Conservation (phyloP, 495 filamentous ascomycete species). For the Venustampulla echinocandica region DNA sequence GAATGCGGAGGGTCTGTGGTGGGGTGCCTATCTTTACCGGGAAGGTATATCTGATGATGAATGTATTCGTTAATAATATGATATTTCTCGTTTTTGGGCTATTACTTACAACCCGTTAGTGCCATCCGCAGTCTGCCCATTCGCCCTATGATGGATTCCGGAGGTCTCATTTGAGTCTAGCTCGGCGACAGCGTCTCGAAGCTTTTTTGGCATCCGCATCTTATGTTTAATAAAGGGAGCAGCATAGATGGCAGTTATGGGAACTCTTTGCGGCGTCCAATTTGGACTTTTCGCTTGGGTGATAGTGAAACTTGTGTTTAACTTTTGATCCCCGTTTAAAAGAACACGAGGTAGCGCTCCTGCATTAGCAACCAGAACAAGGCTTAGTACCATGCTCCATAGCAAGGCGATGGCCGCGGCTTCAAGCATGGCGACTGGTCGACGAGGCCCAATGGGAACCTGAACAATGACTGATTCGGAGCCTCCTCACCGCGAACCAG, state of each 20-base stretch:
- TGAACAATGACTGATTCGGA: too few relatives aligned
- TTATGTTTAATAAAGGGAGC: not conserved
- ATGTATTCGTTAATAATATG: not conserved
- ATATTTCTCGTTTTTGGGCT: not conserved
- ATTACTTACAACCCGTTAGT: constrained; percentile 1
- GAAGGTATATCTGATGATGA: constrained; percentile 25
- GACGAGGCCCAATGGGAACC: too few relatives aligned
- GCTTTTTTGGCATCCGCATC: not conserved
- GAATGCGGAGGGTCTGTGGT: constrained; percentile 41
- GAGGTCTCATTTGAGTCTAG: not conserved
- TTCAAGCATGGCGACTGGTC: too few relatives aligned
- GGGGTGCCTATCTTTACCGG: constrained; percentile 48
- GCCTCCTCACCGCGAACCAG: too few relatives aligned
- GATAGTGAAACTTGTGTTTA: too few relatives aligned
- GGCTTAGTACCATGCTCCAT: too few relatives aligned
- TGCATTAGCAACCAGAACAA: too few relatives aligned
- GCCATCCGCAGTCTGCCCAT: not conserved
- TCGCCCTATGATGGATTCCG: not conserved
- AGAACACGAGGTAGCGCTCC: too few relatives aligned
- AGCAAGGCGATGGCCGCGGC: too few relatives aligned
- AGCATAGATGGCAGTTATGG: not conserved
- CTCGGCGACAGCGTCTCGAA: not conserved
- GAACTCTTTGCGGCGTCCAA: not conserved
- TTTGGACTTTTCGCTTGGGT: not conserved
- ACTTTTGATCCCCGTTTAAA: too few relatives aligned